These are phyloP conservation scores for Rhinocladiella mackenziei DNA, from an alignment of 2,329 filamentous ascomycete genomes.

Conservation along the genomic window DNA sequence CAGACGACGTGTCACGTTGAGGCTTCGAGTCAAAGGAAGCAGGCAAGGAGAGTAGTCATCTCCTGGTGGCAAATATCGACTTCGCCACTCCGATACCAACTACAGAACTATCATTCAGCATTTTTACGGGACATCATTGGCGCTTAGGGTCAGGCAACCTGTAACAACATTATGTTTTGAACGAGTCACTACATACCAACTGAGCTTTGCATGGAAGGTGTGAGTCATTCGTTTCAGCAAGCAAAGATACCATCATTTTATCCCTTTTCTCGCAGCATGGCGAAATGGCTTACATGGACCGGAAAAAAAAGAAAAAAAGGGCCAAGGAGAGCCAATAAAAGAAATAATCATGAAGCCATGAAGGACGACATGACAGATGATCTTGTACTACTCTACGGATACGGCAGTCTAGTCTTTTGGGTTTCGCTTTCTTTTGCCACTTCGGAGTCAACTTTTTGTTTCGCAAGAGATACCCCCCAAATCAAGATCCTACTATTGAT, in stretches of 20 bases:
- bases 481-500: neutral
- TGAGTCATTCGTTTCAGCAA: slow-evolving; percentile 16
- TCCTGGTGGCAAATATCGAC: slow-evolving; percentile 14
- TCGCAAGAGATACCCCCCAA: slow-evolving; percentile 4
- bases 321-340: neutral
- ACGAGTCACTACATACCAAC: neutral
- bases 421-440: neutral
- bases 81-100: slow-evolving; percentile 13
- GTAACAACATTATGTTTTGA: slow-evolving; percentile 14
- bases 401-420: slow-evolving; percentile 1
- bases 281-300: slow-evolving; percentile 1
- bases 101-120: slow-evolving; percentile 5
- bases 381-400: neutral
- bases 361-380: neutral
- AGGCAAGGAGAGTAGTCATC: neutral
- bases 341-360: slow-evolving; percentile 1
- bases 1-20: neutral
- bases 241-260: slow-evolving; percentile 1
- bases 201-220: slow-evolving; percentile 8
- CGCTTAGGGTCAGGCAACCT: slow-evolving; percentile 12
- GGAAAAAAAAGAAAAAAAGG: neutral
- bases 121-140: slow-evolving; percentile 3
- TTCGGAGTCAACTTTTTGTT: neutral
- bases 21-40: neutral
- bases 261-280: neutral